A percentile compares a stretch with the other conserved stretches of the same genome.
Evolutionary conservation across 306 rosid genomes (phyloP).

Genomic region (Carpinus viminea): DNA sequence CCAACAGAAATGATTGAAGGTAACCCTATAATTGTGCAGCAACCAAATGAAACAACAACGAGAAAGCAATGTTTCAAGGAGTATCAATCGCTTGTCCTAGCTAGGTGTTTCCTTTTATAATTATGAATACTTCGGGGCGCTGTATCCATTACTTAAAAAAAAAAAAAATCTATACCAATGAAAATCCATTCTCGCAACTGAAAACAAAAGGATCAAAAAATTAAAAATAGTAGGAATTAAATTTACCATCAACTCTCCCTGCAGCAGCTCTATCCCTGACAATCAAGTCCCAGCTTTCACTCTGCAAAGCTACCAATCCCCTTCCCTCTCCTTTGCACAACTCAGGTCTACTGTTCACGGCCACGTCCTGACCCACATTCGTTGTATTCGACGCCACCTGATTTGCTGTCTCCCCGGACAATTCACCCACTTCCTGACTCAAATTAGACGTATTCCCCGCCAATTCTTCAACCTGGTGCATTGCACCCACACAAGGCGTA

Average conservation of each 20-base stretch:
- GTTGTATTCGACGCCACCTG: not conserved
- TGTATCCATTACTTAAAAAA: no score
- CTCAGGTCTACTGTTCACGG: not conserved
- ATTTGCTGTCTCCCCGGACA: not conserved
- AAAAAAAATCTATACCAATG: not conserved
- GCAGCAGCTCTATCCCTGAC: constrained; percentile 26
- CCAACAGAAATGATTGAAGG: no score
- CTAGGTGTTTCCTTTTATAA: no score
- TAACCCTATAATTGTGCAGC: not conserved
- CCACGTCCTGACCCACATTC: constrained; percentile 8
- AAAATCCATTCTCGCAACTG: not conserved
- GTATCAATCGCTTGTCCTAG: not conserved
- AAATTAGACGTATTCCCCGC: no score
- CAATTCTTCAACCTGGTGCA: no score
- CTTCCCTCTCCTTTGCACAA: constrained; percentile 20
- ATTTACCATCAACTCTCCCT: constrained; percentile 35
- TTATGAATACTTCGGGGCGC: no score
- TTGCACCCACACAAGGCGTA: no score
- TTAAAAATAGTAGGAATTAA: not conserved
- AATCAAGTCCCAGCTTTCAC: constrained; percentile 19
- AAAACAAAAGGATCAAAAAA: not conserved
- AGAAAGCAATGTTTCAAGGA: not conserved
- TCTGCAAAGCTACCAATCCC: constrained; percentile 16
- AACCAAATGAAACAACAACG: not conserved
- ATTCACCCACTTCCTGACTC: not conserved